phyloP scores from a whole-genome alignment of 2,329 filamentous ascomycete species.

The Beauveria sp. region DNA sequence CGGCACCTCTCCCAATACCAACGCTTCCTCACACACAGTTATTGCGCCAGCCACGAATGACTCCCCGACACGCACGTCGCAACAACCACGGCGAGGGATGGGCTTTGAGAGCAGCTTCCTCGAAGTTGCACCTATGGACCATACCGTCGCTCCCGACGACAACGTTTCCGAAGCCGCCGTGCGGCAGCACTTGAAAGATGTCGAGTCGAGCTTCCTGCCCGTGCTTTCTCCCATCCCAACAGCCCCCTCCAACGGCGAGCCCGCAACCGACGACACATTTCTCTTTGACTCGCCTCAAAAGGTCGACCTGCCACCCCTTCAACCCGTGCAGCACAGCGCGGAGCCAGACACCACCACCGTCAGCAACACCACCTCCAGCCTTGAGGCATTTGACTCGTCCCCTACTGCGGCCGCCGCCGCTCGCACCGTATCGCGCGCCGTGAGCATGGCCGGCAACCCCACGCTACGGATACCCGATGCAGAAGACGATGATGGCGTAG shows the following conservation, averaged over 20 bases:
- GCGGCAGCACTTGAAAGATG: constrained; percentile 51
- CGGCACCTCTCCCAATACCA: background rate
- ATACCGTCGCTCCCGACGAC: constrained; percentile 30
- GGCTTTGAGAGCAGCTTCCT: constrained; percentile 34
- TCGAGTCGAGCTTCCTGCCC: constrained; percentile 59
- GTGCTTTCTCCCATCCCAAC: constrained; percentile 48
- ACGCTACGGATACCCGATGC: constrained; percentile 8
- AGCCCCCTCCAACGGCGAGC: constrained; percentile 29
- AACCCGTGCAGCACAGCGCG: constrained; percentile 12
- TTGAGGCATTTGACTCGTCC: constrained; percentile 49
- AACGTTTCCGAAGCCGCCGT: constrained; percentile 47
- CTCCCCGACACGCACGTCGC: constrained; percentile 10
- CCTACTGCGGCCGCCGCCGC: constrained; percentile 49
- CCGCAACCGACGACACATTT: constrained; percentile 49
- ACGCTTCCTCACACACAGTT: constrained; percentile 14
- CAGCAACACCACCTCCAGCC: constrained; percentile 39
- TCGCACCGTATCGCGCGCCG: constrained; percentile 43
- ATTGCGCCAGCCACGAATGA: background rate
- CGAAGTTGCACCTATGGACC: constrained; percentile 31
- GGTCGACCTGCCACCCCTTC: constrained; percentile 20
- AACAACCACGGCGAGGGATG: constrained; percentile 9
- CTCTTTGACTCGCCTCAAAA: constrained; percentile 43
- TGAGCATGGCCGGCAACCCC: constrained; percentile 36
- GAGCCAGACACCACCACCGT: constrained; percentile 22
- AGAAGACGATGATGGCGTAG: constrained; percentile 20